Evolutionary conservation across 1,139 yeast species (phyloP).

Genomic region (Pichia sp.): DNA sequence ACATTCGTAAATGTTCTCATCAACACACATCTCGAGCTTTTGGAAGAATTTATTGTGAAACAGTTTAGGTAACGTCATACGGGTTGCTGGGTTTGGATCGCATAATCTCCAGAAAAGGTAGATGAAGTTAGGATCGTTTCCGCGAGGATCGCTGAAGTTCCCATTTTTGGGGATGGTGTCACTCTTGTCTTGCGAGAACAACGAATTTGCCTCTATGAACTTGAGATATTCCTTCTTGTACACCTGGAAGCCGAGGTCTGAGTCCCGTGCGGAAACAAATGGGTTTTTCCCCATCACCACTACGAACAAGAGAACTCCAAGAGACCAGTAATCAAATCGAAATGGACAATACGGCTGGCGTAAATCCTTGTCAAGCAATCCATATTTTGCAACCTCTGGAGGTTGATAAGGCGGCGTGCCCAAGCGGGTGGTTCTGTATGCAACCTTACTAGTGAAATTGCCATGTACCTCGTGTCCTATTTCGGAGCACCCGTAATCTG

Average conservation of each 20-base stretch:
- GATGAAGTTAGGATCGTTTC: conserved; percentile 49
- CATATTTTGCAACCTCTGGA: conserved; percentile 64
- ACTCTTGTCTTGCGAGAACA: conserved; percentile 18
- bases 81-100: conserved; percentile 52
- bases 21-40: conserved; percentile 55
- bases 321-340: conserved; percentile 67
- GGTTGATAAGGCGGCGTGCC: conserved; percentile 82
- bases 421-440: conserved; percentile 46
- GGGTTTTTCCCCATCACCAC: conserved; percentile 59
- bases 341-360: conserved; percentile 58
- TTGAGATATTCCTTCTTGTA: conserved; percentile 51
- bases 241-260: conserved; percentile 55
- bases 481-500: conserved; percentile 74
- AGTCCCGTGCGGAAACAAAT: conserved; percentile 46
- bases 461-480: conserved; percentile 56
- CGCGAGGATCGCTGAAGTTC: conserved; percentile 58
- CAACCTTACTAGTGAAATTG: conserved; percentile 47
- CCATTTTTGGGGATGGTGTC: conserved; percentile 16
- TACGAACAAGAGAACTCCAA: conserved; percentile 63
- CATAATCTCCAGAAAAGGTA: conserved; percentile 73
- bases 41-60: conserved; percentile 64
- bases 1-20: conserved; percentile 48
- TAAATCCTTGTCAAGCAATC: conserved; percentile 32
- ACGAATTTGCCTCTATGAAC: conserved; percentile 31
- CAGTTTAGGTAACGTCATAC: conserved; percentile 52